Conservation (phyloP, 495 filamentous ascomycete genomes). For the Opeltia flavorubescens region DNA sequence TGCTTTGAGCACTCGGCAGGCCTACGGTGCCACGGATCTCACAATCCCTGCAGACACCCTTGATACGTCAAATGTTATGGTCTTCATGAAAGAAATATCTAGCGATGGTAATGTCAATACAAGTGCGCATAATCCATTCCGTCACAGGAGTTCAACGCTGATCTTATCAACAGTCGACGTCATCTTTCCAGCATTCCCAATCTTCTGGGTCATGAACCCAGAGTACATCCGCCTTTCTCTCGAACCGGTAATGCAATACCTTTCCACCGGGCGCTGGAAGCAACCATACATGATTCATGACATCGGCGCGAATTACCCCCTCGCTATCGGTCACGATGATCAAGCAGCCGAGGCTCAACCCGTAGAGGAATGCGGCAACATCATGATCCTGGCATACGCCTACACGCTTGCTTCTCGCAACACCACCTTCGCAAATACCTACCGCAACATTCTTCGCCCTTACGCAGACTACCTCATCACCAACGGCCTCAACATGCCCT, state of each 20-base stretch:
- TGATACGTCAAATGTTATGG: constrained; percentile 27
- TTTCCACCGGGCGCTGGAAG: constrained; percentile 30
- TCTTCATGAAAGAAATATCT: constrained; percentile 39
- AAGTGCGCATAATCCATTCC: background rate
- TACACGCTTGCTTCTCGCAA: constrained; percentile 31
- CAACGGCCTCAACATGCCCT: constrained; percentile 31
- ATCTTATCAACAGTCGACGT: constrained; percentile 24
- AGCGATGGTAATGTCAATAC: constrained; percentile 40
- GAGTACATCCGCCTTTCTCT: constrained; percentile 34
- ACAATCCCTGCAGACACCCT: constrained; percentile 29
- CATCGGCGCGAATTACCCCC: constrained; percentile 31
- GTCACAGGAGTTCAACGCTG: background rate
- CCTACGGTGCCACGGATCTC: constrained; percentile 35
- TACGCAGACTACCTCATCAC: constrained; percentile 40
- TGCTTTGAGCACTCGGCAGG: constrained; percentile 31
- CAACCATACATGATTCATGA: constrained; percentile 33
- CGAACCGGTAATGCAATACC: constrained; percentile 36
- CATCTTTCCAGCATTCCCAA: constrained; percentile 34
- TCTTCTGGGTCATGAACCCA: constrained; percentile 35
- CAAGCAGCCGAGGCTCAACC: constrained; percentile 32
- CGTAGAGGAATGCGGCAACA: constrained; percentile 32
- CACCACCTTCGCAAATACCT: constrained; percentile 21
- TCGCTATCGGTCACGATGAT: constrained; percentile 34
- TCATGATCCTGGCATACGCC: constrained; percentile 30
- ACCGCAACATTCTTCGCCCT: constrained; percentile 22